Evolutionary conservation across 257 asterid genomes (phyloP).

Genomic region (Rubia yunnanensis): DNA sequence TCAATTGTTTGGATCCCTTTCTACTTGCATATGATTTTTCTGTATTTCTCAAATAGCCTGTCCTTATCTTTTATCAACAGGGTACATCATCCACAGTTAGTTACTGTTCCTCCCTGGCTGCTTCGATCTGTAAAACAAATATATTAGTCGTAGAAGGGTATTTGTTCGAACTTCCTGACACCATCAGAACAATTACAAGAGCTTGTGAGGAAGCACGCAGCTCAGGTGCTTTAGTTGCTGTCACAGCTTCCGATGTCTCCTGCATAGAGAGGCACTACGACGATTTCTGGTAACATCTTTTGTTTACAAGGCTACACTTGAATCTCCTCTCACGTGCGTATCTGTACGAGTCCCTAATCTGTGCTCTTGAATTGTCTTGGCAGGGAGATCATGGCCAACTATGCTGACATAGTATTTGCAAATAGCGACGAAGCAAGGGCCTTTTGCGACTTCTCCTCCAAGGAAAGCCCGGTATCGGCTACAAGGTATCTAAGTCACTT

Average conservation of each 20-base stretch:
- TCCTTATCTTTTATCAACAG: slow-evolving; percentile 33
- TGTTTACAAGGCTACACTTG: slow-evolving; percentile 1
- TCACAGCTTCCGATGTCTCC: slow-evolving; percentile 87
- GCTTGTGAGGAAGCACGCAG: slow-evolving; percentile 86
- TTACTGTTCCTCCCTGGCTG: slow-evolving; percentile 66
- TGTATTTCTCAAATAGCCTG: background rate
- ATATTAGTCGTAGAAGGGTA: slow-evolving; percentile 88
- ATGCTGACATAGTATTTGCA: slow-evolving; percentile 82
- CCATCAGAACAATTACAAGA: slow-evolving; percentile 70
- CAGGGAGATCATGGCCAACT: slow-evolving; percentile 87
- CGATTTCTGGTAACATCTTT: slow-evolving; percentile 69
- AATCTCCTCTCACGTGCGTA: background rate
- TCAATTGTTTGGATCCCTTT: background rate
- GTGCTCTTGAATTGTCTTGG: background rate
- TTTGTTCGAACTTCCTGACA: slow-evolving; percentile 88
- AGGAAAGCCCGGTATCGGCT: slow-evolving; percentile 73
- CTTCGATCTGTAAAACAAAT: slow-evolving; percentile 63
- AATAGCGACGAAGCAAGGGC: slow-evolving; percentile 86
- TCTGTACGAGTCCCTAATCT: background rate
- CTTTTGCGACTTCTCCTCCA: slow-evolving; percentile 59
- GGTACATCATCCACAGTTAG: slow-evolving; percentile 80
- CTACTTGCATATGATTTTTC: background rate
- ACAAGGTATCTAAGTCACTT: slow-evolving; percentile 92
- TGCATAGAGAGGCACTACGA: slow-evolving; percentile 93
- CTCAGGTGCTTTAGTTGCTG: slow-evolving; percentile 86